A percentile compares a stretch with the other conserved stretches of the same genome.
Evolutionary conservation across 106 monocot species (phyloP).

Genomic region (Gastrodia elata): DNA sequence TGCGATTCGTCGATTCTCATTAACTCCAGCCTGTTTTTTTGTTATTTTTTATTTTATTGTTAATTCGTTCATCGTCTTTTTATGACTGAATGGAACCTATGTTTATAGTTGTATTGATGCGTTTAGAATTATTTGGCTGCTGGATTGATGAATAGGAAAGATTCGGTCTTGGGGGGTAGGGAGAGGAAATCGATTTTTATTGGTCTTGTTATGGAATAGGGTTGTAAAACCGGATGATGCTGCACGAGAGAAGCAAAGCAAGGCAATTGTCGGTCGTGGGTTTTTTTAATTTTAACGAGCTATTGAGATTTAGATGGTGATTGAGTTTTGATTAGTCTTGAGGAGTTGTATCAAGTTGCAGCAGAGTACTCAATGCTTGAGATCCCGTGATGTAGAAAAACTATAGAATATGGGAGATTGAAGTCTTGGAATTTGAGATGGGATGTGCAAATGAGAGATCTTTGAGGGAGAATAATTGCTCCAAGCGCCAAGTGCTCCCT

Average conservation of each 20-base stretch:
- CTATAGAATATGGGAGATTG: not conserved
- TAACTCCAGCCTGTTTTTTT: not conserved
- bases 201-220: not conserved
- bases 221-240: not conserved
- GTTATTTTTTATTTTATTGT: too few relatives aligned
- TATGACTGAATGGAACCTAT: too few relatives aligned
- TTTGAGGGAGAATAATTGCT: not conserved
- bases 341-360: not conserved
- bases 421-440: not conserved
- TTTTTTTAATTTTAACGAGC: not conserved
- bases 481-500: not conserved
- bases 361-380: not conserved
- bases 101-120: too few relatives aligned
- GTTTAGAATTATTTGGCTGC: too few relatives aligned
- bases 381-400: not conserved
- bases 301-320: not conserved
- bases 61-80: too few relatives aligned
- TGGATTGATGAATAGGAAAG: too few relatives aligned
- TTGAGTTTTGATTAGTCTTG: not conserved
- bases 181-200: not conserved
- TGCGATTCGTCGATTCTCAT: constrained; percentile 1
- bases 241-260: not conserved
- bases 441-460: not conserved
- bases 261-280: not conserved
- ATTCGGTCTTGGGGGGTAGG: too few relatives aligned